Evolutionary conservation across 1,139 yeast species (phyloP).

Genomic region (Pichiaceae sp.): DNA sequence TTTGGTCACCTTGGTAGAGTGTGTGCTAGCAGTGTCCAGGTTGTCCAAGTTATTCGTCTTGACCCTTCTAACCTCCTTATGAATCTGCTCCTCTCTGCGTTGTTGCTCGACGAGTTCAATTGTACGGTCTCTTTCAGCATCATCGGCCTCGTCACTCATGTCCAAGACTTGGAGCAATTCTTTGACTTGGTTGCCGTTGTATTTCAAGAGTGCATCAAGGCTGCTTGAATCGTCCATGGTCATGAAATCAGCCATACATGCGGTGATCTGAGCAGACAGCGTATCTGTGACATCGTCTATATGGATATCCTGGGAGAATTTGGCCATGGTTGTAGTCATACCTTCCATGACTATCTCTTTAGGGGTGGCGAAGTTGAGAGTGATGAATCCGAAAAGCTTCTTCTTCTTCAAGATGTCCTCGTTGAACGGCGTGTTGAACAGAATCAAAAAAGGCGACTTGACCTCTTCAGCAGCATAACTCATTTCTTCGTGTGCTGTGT

Average conservation of each 20-base stretch:
- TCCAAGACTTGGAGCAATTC: background rate
- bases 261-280: slow-evolving; percentile 10
- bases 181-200: slow-evolving; percentile 10
- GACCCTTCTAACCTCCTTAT: background rate
- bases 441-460: slow-evolving; percentile 55
- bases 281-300: slow-evolving; percentile 8
- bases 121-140: background rate
- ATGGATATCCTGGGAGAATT: slow-evolving; percentile 3
- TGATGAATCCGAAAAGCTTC: slow-evolving; percentile 38
- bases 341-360: slow-evolving; percentile 18
- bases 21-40: background rate
- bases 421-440: slow-evolving; percentile 45
- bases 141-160: background rate
- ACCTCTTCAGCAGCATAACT: slow-evolving; percentile 52
- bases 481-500: slow-evolving; percentile 70
- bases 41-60: background rate
- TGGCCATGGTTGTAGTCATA: slow-evolving; percentile 6
- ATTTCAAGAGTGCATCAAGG: slow-evolving; percentile 5
- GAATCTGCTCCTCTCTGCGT: background rate
- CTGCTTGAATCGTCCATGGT: slow-evolving; percentile 14
- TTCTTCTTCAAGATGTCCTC: slow-evolving; percentile 27
- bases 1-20: slow-evolving; percentile 4
- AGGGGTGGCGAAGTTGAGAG: slow-evolving; percentile 29
- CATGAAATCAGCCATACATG: slow-evolving; percentile 10
- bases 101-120: background rate